phyloP scores from a whole-genome alignment of 2,329 filamentous ascomycete species.

The Sclerotinia glacialis region DNA sequence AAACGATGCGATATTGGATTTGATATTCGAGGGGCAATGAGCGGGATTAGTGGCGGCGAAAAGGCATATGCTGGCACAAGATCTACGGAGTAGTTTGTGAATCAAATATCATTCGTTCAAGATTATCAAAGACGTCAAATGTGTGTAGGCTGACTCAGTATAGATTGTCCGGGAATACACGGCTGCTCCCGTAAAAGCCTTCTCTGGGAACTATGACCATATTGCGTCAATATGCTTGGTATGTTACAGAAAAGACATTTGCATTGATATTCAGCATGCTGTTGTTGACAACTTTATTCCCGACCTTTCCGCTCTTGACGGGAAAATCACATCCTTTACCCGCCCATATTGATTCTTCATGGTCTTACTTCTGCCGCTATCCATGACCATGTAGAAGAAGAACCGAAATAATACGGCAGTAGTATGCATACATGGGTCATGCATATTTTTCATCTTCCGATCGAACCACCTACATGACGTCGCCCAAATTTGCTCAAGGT shows the following conservation, averaged over 20 bases:
- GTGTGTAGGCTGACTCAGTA: not conserved
- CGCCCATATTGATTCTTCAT: not conserved
- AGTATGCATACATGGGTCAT: not conserved
- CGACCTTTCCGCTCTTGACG: slow-evolving; percentile 3
- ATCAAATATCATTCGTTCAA: not conserved
- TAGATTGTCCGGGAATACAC: not conserved
- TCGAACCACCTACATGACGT: not conserved
- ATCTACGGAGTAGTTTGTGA: not conserved
- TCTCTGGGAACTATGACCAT: not conserved
- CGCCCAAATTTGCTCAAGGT: not conserved
- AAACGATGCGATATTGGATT: not conserved
- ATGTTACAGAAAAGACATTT: not conserved
- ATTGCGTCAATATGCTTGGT: not conserved
- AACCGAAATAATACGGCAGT: not conserved
- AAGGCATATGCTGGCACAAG: not conserved
- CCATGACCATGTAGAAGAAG: not conserved
- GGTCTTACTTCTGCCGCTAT: not conserved
- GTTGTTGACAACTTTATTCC: not conserved
- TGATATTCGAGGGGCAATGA: not conserved
- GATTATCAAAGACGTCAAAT: not conserved
- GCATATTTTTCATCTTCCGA: not conserved
- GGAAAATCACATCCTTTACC: not conserved
- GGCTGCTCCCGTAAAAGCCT: not conserved
- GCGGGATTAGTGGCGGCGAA: not conserved
- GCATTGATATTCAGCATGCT: not conserved